phyloP scores from a whole-genome alignment of 352 stramenopile species.

The Pythium aquatile region DNA sequence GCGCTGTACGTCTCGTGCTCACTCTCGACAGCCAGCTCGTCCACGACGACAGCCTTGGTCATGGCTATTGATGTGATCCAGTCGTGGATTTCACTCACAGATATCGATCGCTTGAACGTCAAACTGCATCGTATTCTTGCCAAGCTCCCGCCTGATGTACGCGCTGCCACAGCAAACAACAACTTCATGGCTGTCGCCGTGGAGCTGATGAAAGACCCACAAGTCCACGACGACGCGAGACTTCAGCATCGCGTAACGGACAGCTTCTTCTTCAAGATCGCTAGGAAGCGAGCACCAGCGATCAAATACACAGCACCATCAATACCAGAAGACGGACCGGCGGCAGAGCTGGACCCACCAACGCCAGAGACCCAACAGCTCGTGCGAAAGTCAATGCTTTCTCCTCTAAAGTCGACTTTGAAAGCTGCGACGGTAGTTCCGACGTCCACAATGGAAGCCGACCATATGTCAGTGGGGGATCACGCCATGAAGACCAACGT shows the following conservation, averaged over 20 bases:
- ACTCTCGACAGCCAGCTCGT: slow-evolving; percentile 31
- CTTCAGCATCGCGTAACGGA: background rate
- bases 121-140: slow-evolving; percentile 8
- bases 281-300: background rate
- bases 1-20: slow-evolving; percentile 35
- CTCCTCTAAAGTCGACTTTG: background rate
- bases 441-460: background rate
- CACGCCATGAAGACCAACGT: background rate
- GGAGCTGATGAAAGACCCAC: slow-evolving; percentile 12
- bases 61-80: slow-evolving; percentile 33
- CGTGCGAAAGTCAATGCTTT: background rate
- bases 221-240: slow-evolving; percentile 2
- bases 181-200: slow-evolving; percentile 7
- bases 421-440: background rate
- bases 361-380: background rate
- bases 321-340: no score
- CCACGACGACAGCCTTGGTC: slow-evolving; percentile 23
- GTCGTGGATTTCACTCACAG: slow-evolving; percentile 28
- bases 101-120: slow-evolving; percentile 2
- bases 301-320: background rate
- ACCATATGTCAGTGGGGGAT: background rate
- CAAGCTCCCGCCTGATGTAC: slow-evolving; percentile 13
- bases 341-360: no score
- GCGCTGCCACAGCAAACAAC: background rate
- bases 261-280: slow-evolving; percentile 5